Evolutionary conservation across 805 yeast species (phyloP).

Genomic region (Huiozyma sinensis): DNA sequence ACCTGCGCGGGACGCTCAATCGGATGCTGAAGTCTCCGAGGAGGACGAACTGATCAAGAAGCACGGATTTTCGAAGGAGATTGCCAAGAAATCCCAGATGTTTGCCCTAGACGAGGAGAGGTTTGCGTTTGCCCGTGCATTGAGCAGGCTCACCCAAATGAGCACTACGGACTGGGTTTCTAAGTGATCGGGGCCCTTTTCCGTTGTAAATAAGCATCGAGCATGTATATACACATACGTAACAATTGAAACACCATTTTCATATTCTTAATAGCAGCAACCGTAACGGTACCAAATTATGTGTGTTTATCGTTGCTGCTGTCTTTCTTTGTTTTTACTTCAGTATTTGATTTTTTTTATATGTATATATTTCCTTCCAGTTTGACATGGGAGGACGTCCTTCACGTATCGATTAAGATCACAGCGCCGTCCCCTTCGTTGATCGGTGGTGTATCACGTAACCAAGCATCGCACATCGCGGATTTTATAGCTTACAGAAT

Average conservation of each 20-base stretch:
- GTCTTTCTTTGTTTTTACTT: no score
- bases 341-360: no score
- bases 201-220: neutral
- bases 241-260: neutral
- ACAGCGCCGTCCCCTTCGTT: no score
- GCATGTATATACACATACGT: neutral
- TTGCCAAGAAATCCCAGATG: slow-evolving; percentile 61
- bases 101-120: slow-evolving; percentile 90
- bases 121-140: slow-evolving; percentile 93
- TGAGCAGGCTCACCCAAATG: slow-evolving; percentile 87
- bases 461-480: no score
- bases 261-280: neutral
- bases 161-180: slow-evolving; percentile 81
- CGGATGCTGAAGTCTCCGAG: slow-evolving; percentile 22
- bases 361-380: no score
- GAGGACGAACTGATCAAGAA: slow-evolving; percentile 55
- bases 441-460: no score
- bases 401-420: no score
- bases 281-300: no score
- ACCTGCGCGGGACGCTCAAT: slow-evolving; percentile 1
- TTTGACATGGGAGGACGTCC: no score
- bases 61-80: slow-evolving; percentile 65
- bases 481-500: no score
- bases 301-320: no score
- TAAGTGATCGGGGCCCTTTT: neutral